These are phyloP conservation scores for Cutaneotrichosporon cutaneum DNA, from an alignment of 1,284 basidiomycete species.

Conservation along the genomic window DNA sequence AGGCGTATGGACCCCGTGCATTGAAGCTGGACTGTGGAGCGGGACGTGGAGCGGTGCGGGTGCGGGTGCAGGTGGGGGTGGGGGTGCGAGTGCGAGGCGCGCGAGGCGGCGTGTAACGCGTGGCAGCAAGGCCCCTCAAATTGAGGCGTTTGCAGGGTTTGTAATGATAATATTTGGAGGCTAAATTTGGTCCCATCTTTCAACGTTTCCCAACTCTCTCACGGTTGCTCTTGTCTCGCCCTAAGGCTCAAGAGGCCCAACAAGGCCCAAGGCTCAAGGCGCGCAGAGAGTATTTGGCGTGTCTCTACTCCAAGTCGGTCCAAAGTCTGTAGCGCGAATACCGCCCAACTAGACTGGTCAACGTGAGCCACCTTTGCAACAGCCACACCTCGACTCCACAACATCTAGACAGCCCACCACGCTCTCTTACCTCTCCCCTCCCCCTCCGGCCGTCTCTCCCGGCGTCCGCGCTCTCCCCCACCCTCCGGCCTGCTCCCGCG, in stretches of 20 bases:
- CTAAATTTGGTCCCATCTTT: slow-evolving; percentile 2
- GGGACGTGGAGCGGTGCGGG: too few species aligned
- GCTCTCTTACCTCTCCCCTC: neutral
- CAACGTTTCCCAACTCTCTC: neutral
- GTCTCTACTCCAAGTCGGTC: too few species aligned
- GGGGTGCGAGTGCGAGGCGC: too few species aligned
- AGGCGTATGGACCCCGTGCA: neutral
- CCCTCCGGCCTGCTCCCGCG: neutral
- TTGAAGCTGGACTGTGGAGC: neutral
- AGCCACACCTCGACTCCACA: neutral
- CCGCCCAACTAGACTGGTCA: neutral
- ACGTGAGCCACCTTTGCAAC: neutral
- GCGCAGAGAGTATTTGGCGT: too few species aligned
- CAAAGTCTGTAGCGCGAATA: neutral
- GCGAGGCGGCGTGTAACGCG: too few species aligned
- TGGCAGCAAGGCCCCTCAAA: too few species aligned
- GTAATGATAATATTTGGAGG: neutral
- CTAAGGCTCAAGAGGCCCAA: too few species aligned
- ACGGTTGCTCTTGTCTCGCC: too few species aligned
- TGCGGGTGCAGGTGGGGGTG: too few species aligned
- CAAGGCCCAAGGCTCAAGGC: too few species aligned
- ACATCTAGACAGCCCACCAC: neutral
- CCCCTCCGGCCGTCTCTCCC: neutral
- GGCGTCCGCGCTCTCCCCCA: neutral
- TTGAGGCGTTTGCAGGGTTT: neutral